A percentile compares a stretch with the other conserved stretches of the same genome.
Conservation (phyloP, 495 filamentous ascomycete species). For the Aspergillus avenaceus region DNA sequence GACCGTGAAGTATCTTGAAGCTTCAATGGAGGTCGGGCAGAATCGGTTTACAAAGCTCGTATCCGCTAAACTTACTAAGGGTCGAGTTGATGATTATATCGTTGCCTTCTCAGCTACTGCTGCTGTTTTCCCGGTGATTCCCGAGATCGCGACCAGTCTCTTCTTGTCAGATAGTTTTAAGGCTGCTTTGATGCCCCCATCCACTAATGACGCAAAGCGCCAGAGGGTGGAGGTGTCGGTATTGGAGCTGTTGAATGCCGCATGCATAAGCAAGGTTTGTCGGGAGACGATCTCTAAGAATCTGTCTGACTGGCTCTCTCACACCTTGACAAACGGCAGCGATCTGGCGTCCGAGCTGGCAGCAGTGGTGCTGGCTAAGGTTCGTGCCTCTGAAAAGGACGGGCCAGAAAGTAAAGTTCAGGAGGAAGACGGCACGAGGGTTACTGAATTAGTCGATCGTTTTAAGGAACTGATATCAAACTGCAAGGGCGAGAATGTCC, state of each 20-base stretch:
- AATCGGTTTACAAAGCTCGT: conserved; percentile 66
- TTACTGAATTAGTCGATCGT: conserved; percentile 68
- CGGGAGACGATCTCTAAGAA: conserved; percentile 75
- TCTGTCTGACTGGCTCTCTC: conserved; percentile 77
- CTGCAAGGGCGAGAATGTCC: conserved; percentile 49
- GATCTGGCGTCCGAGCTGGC: conserved; percentile 65
- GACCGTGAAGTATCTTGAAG: conserved; percentile 74
- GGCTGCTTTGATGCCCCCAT: conserved; percentile 59
- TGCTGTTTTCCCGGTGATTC: conserved; percentile 78
- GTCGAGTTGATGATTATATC: conserved; percentile 55
- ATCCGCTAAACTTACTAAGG: conserved; percentile 44
- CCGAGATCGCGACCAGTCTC: conserved; percentile 62
- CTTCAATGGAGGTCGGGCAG: conserved; percentile 62
- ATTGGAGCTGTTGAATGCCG: conserved; percentile 84
- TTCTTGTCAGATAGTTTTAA: conserved; percentile 86
- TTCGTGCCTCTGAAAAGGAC: conserved; percentile 48
- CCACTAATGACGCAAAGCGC: conserved; percentile 70
- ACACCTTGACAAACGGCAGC: conserved; percentile 64
- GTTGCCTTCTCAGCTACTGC: conserved; percentile 86
- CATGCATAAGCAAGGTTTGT: conserved; percentile 76
- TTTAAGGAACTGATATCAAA: conserved; percentile 74
- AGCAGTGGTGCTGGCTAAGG: conserved; percentile 80
- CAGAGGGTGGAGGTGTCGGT: conserved; percentile 74
- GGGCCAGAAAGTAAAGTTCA: conserved; percentile 35
- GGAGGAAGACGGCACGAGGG: conserved; percentile 48